phyloP scores from a whole-genome alignment of 208 protist species.

The Leishmania amazonensis region DNA sequence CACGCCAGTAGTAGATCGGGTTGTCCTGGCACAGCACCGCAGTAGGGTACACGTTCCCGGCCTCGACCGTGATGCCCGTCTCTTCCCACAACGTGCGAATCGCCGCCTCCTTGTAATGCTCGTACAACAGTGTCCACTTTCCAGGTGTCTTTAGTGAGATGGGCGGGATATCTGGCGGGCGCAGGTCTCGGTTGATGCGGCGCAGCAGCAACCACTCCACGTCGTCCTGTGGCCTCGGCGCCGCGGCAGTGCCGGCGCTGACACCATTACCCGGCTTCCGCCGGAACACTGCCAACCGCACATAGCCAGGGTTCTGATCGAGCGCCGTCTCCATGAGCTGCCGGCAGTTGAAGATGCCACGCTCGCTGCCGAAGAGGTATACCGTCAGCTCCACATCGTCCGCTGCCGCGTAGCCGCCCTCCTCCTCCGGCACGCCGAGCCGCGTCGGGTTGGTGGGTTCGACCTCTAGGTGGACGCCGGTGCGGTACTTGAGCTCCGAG shows the following conservation, averaged over 20 bases:
- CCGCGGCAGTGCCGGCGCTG: slow-evolving; percentile 1
- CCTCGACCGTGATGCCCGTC: slow-evolving; percentile 86
- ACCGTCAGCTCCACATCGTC: slow-evolving; percentile 91
- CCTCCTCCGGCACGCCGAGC: slow-evolving; percentile 24
- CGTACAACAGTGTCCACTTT: slow-evolving; percentile 90
- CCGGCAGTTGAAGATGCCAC: slow-evolving; percentile 87
- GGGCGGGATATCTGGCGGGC: slow-evolving; percentile 88
- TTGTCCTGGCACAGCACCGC: slow-evolving; percentile 56
- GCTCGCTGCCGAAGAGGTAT: slow-evolving; percentile 90
- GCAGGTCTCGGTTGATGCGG: slow-evolving; percentile 88
- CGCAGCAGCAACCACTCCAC: slow-evolving; percentile 91
- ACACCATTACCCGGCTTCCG: slow-evolving; percentile 36
- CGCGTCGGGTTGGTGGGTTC: slow-evolving; percentile 78
- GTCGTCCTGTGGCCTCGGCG: slow-evolving; percentile 18
- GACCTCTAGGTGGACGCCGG: slow-evolving; percentile 87
- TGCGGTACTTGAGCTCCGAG: slow-evolving; percentile 90
- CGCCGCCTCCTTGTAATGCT: slow-evolving; percentile 89
- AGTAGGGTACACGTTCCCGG: slow-evolving; percentile 66
- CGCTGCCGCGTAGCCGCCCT: slow-evolving; percentile 64
- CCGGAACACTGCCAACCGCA: slow-evolving; percentile 87
- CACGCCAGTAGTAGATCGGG: slow-evolving; percentile 86
- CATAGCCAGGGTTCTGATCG: slow-evolving; percentile 81
- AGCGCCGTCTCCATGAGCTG: slow-evolving; percentile 85
- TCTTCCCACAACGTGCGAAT: slow-evolving; percentile 90
- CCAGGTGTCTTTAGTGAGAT: slow-evolving; percentile 92